A percentile compares a stretch with the other conserved stretches of the same genome.
phyloP scores from a whole-genome alignment of 176 grass and related monocot genomes.

The Zoysia pacifica region DNA sequence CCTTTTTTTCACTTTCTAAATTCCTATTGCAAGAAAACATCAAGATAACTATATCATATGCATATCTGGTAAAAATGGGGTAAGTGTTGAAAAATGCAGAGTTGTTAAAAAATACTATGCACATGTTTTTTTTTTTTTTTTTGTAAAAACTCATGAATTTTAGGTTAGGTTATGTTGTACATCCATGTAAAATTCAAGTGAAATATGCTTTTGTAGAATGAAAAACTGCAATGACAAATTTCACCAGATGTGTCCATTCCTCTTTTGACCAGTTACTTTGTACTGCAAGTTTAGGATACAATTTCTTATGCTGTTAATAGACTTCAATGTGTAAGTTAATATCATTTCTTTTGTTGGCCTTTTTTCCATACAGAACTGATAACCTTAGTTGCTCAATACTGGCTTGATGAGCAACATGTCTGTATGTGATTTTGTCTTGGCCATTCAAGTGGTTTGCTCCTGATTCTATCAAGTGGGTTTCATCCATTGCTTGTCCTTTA shows the following conservation, averaged over 20 bases:
- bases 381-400: slow-evolving; percentile 22
- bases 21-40: not conserved
- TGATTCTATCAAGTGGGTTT: slow-evolving; percentile 6
- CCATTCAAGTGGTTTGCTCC: not conserved
- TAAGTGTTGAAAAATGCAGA: not conserved
- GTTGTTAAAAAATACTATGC: not conserved
- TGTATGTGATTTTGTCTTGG: slow-evolving; percentile 6
- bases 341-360: not conserved
- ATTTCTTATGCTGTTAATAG: not conserved
- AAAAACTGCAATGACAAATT: not conserved
- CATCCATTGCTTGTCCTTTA: slow-evolving; percentile 4
- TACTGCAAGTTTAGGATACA: slow-evolving; percentile 6
- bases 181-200: not conserved
- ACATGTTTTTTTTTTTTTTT: not conserved
- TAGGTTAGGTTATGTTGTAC: not conserved
- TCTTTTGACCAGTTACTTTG: not conserved
- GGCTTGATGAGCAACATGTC: not conserved
- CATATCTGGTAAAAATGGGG: not conserved
- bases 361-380: not conserved
- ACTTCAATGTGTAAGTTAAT: slow-evolving; percentile 23
- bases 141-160: not conserved
- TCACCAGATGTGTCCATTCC: not conserved
- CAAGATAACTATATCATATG: not conserved
- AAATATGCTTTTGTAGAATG: not conserved
- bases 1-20: slow-evolving; percentile 6